Evolutionary conservation across 1,284 basidiomycete genomes (phyloP).

Genomic region (Rhodofomes roseus): DNA sequence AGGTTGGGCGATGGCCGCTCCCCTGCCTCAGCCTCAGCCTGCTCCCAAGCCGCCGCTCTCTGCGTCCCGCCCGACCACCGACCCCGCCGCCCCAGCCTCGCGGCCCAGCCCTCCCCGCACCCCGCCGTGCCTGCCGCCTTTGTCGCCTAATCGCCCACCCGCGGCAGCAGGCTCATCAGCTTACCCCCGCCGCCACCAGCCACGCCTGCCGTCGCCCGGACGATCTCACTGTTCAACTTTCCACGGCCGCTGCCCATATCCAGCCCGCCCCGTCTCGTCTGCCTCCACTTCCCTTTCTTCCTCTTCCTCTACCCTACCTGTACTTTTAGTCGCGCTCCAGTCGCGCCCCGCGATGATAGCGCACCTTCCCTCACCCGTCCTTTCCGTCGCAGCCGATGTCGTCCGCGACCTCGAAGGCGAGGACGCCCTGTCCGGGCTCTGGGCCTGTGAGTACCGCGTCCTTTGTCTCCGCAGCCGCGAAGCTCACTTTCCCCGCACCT

Average conservation of each 20-base stretch:
- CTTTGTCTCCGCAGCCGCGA: constrained; percentile 6
- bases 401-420: constrained; percentile 62
- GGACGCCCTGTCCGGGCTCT: constrained; percentile 59
- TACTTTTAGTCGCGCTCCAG: neutral
- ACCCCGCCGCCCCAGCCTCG: neutral
- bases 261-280: neutral
- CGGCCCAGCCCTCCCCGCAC: neutral
- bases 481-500: constrained; percentile 9
- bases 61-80: neutral
- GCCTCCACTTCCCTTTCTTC: neutral
- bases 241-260: neutral
- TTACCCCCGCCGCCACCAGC: neutral
- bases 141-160: constrained; percentile 1
- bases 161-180: neutral
- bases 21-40: neutral
- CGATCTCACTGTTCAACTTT: neutral
- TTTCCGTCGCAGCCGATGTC: constrained; percentile 59
- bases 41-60: neutral
- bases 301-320: neutral
- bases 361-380: constrained; percentile 55
- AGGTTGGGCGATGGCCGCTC: neutral
- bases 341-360: constrained; percentile 39
- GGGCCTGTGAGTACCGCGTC: constrained; percentile 48
- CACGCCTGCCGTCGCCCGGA: neutral
- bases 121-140: neutral